Evolutionary conservation across 495 filamentous ascomycete genomes (phyloP).

Genomic region (Oidiodendron maius): DNA sequence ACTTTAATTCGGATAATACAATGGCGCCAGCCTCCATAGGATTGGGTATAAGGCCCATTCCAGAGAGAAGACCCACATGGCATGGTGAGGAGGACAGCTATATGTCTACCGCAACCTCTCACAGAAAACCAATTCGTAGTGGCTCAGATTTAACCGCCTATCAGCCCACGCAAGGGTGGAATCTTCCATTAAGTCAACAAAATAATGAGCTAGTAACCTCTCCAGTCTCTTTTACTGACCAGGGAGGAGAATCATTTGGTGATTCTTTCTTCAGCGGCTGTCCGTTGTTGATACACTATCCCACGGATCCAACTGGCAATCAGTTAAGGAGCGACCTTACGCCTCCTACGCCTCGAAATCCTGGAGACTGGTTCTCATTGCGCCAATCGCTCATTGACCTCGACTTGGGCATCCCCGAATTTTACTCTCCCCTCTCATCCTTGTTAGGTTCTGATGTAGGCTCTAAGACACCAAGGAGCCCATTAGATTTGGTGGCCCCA

Average conservation of each 20-base stretch:
- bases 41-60: too few relatives aligned
- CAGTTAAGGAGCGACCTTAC: slow-evolving; percentile 30
- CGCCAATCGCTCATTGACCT: slow-evolving; percentile 33
- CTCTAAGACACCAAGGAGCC: too few relatives aligned
- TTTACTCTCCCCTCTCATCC: too few relatives aligned
- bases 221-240: too few relatives aligned
- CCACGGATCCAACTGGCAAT: slow-evolving; percentile 39
- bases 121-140: slow-evolving; percentile 40
- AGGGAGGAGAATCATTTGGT: too few relatives aligned
- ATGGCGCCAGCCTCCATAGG: too few relatives aligned
- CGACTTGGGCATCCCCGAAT: slow-evolving; percentile 34
- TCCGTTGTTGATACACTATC: slow-evolving; percentile 41
- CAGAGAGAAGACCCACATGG: slow-evolving; percentile 20
- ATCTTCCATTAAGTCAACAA: slow-evolving; percentile 47
- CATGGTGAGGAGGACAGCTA: slow-evolving; percentile 32
- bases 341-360: neutral
- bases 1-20: slow-evolving; percentile 28
- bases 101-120: slow-evolving; percentile 23
- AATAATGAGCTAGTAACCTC: too few relatives aligned
- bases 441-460: too few relatives aligned
- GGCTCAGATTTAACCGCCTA: slow-evolving; percentile 41
- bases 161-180: slow-evolving; percentile 55
- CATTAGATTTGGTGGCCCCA: too few relatives aligned
- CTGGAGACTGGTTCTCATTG: slow-evolving; percentile 10
- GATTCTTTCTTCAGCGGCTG: slow-evolving; percentile 29